Conservation (phyloP, 2,329 filamentous ascomycete species). For the Lecanicillium sp. region DNA sequence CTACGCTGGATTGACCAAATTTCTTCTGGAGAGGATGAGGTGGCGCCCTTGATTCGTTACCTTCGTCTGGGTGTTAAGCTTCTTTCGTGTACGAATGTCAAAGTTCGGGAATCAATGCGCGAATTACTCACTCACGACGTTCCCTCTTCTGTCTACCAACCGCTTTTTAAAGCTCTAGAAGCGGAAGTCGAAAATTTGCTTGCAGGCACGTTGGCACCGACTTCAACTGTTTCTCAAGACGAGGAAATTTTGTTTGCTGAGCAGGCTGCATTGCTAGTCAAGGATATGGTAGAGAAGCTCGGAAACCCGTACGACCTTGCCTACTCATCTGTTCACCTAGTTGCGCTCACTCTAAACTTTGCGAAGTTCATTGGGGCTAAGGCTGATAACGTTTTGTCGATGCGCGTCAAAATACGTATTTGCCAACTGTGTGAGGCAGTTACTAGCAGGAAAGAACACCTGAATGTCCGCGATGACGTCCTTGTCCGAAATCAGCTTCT, state of each 20-base stretch:
- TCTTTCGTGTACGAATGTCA: slow-evolving; percentile 54
- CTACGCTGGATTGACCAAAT: slow-evolving; percentile 58
- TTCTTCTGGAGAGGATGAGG: slow-evolving; percentile 50
- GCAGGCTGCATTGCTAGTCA: slow-evolving; percentile 56
- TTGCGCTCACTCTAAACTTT: slow-evolving; percentile 55
- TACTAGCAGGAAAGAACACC: slow-evolving; percentile 56
- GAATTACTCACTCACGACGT: slow-evolving; percentile 60
- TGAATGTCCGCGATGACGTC: slow-evolving; percentile 61
- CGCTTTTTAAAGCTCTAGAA: slow-evolving; percentile 57
- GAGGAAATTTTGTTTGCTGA: slow-evolving; percentile 59
- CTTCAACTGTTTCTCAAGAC: slow-evolving; percentile 44
- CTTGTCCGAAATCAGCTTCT: slow-evolving; percentile 60
- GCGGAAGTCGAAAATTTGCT: slow-evolving; percentile 56
- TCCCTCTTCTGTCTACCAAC: slow-evolving; percentile 51
- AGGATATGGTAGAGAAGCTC: slow-evolving; percentile 54
- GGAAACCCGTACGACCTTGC: slow-evolving; percentile 55
- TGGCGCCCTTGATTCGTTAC: slow-evolving; percentile 51
- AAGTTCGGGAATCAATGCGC: slow-evolving; percentile 57
- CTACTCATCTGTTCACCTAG: slow-evolving; percentile 55
- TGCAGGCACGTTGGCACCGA: slow-evolving; percentile 40
- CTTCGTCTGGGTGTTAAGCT: slow-evolving; percentile 57
- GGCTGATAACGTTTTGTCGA: slow-evolving; percentile 43
- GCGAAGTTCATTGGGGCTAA: slow-evolving; percentile 57
- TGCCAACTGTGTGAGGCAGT: slow-evolving; percentile 60
- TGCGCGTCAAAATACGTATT: slow-evolving; percentile 60